Base-by-base conservation (phyloP, 2,329 filamentous ascomycete genomes). In the Aaosphaeria arxii region DNA sequence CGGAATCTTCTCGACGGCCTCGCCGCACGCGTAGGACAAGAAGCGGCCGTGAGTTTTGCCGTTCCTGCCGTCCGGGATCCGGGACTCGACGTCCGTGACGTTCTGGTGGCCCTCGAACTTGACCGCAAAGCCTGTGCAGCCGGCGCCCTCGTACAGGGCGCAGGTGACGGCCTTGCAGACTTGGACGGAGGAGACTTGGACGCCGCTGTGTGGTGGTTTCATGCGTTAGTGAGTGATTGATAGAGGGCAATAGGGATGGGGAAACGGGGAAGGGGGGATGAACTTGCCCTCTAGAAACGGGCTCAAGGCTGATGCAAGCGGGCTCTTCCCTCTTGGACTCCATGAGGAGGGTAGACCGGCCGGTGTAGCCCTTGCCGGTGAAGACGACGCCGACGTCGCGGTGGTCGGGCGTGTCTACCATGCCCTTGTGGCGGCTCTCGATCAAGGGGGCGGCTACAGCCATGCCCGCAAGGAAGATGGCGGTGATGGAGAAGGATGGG, bases 371-470 rank as follows among this genome's bases (percentile, higher is more conserved):
- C n/a, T 32, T 17, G 35, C 50, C 17, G 1, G 44, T 30, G 44
- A 51, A 59, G 33, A 55, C 39, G 5, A 53, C 47, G 33, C 59
- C 58, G 11, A 59, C 49, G 30, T 62, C 58, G 38, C 51, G 52
- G 43, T 49, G 17, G 13, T 42, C 29, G 13, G 51, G 46, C 32
- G 52, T 53, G 40, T 58, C 51, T 13, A 59, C 35, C 59, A 62
- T 62, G 35, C 48, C 56, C 3, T 50, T 41, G 35, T 62, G 59
- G 17, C 17, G 17, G 17, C 17, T 24, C 17, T 24, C 17, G 17
- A 24, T 24, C 17, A 24, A 24, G 7, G 57, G 53, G 11, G 11
- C 42, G 2, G 40, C 48, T 1, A 48, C 17, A 31, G 40, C 24
- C 11, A 46, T 17, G 42, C 17, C 32, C 29, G 17, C 17, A 24